Conservation (phyloP, 345 rosid species). For the Eucalyptus pumila region DNA sequence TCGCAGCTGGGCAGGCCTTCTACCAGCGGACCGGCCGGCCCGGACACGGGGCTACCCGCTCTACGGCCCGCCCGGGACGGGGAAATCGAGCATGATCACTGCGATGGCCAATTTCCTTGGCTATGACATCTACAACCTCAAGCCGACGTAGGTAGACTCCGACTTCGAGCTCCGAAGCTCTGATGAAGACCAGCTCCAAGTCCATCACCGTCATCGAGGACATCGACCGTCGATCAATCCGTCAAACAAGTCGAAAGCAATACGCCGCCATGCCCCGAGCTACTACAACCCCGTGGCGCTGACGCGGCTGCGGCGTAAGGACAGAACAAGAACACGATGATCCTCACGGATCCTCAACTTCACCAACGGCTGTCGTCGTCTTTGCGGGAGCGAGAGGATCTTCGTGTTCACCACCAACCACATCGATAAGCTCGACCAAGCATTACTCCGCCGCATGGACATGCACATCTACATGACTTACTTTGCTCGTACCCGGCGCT, state of each 20-base stretch:
- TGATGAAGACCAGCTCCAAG: conserved; percentile 52
- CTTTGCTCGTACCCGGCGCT: background rate
- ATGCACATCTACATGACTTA: background rate
- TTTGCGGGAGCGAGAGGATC: conserved; percentile 58
- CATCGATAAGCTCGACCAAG: background rate
- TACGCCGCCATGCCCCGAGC: background rate
- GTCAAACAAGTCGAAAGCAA: background rate
- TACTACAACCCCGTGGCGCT: background rate
- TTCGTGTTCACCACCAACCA: background rate
- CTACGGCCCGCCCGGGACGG: background rate
- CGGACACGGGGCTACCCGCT: conserved; percentile 24
- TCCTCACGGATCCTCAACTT: conserved; percentile 76
- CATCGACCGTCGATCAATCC: conserved; percentile 8
- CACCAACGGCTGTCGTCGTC: conserved; percentile 87
- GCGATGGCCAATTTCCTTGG: background rate
- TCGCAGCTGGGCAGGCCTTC: background rate
- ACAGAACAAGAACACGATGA: conserved; percentile 29
- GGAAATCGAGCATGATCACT: background rate
- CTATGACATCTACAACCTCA: conserved; percentile 14
- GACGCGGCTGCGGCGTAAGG: background rate
- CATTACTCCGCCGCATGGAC: conserved; percentile 10
- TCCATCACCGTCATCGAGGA: conserved; percentile 55
- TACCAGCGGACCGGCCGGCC: background rate
- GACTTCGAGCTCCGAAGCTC: conserved; percentile 30
- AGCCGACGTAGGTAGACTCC: conserved; percentile 57